These are phyloP conservation scores for Urtica urens DNA, from an alignment of 306 rosid genomes.

Conservation along the genomic window DNA sequence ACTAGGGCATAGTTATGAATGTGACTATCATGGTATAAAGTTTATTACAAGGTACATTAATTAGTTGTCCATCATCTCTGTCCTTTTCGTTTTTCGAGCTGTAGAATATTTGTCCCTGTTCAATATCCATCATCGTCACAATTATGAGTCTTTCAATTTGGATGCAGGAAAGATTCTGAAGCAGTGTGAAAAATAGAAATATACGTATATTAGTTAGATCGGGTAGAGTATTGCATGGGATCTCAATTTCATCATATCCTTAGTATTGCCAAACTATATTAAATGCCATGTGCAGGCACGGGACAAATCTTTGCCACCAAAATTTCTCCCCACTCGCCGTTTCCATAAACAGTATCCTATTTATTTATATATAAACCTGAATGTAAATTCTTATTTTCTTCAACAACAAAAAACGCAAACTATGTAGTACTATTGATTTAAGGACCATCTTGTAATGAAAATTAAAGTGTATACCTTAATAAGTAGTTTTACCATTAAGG, in stretches of 20 bases:
- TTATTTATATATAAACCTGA: too few relatives aligned
- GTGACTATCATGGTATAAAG: too few relatives aligned
- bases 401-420: too few relatives aligned
- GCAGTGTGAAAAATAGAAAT: neutral
- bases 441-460: too few relatives aligned
- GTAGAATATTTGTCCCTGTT: conserved; percentile 1
- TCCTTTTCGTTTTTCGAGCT: neutral
- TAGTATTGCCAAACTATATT: conserved; percentile 35
- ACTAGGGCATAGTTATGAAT: too few relatives aligned
- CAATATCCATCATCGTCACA: neutral
- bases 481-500: too few relatives aligned
- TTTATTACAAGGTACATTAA: too few relatives aligned
- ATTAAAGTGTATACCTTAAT: too few relatives aligned
- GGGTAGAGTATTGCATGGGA: conserved; percentile 2
- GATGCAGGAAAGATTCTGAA: neutral
- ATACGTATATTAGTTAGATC: neutral
- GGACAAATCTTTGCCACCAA: conserved; percentile 23
- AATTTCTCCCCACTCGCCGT: conserved; percentile 13
- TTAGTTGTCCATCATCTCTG: neutral
- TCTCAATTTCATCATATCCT: neutral
- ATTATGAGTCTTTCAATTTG: neutral
- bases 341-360: too few relatives aligned
- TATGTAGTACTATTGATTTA: too few relatives aligned
- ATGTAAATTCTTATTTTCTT: too few relatives aligned
- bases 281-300: conserved; percentile 32